Percentiles rank a stretch among this genome's conserved stretches.
Conservation (phyloP, 2,329 filamentous ascomycete genomes). For the Sporothrix inflata region DNA sequence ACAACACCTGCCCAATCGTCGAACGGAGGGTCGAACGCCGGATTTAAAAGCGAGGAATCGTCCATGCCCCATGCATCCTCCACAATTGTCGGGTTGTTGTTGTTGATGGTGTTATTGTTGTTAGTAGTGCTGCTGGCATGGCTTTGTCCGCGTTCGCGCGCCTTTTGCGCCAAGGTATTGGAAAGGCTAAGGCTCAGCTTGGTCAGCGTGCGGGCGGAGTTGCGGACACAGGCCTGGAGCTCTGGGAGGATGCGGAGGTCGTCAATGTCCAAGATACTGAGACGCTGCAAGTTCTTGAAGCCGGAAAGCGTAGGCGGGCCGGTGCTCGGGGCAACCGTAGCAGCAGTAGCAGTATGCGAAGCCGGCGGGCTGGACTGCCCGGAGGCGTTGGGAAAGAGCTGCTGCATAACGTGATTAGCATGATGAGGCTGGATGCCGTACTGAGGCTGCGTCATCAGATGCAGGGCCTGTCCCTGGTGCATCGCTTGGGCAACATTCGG, state of each 20-base stretch:
- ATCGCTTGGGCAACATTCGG: too few species aligned
- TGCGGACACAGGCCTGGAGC: conserved; percentile 58
- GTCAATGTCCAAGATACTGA: conserved; percentile 65
- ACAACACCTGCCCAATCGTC: background rate
- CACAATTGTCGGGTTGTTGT: background rate
- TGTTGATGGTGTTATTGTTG: conserved; percentile 39
- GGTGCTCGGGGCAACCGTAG: conserved; percentile 42
- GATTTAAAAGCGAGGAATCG: too few species aligned
- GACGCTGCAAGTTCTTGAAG: conserved; percentile 57
- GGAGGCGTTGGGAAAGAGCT: background rate
- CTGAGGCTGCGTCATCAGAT: background rate
- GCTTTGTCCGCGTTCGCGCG: conserved; percentile 49
- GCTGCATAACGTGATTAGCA: background rate
- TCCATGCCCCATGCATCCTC: too few species aligned
- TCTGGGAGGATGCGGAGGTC: conserved; percentile 59
- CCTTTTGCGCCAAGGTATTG: conserved; percentile 51
- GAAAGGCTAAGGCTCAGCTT: conserved; percentile 64
- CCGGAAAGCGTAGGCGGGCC: conserved; percentile 59
- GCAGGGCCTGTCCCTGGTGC: background rate
- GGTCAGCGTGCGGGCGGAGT: conserved; percentile 58
- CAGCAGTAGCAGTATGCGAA: conserved; percentile 47
- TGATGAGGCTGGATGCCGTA: background rate
- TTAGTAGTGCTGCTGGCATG: conserved; percentile 51
- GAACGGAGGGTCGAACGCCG: too few species aligned
- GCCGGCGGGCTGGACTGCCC: background rate